phyloP scores from a whole-genome alignment of 345 rosid genomes.

The Salix exigua region DNA sequence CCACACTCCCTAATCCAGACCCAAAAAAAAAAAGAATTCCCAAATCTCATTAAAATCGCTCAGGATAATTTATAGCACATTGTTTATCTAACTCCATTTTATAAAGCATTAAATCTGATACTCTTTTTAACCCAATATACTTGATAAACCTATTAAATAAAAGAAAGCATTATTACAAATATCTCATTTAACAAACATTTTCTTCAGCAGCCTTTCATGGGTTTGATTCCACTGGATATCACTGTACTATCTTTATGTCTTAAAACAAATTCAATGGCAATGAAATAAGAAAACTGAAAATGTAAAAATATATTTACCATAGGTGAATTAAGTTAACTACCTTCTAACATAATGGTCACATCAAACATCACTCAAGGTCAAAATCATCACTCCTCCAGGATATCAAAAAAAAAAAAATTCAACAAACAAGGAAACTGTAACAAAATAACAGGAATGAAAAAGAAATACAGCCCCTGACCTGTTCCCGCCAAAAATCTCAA shows the following conservation, averaged over 20 bases:
- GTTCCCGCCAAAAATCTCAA: conserved; percentile 92
- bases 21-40: neutral
- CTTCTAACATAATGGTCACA: neutral
- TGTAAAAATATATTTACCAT: conserved; percentile 8
- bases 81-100: neutral
- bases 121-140: neutral
- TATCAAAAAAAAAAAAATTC: neutral
- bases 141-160: neutral
- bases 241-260: neutral
- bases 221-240: neutral
- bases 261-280: neutral
- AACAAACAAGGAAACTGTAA: neutral
- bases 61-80: neutral
- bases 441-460: neutral
- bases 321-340: neutral
- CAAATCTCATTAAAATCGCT: neutral
- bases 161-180: neutral
- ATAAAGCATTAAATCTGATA: neutral
- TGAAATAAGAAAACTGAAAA: neutral
- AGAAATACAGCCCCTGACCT: conserved; percentile 43
- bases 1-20: neutral
- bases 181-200: neutral
- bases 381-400: neutral
- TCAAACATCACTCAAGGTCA: neutral
- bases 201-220: neutral